Base-by-base conservation (phyloP, 2,329 filamentous ascomycete genomes). In the Xylaria sp. region DNA sequence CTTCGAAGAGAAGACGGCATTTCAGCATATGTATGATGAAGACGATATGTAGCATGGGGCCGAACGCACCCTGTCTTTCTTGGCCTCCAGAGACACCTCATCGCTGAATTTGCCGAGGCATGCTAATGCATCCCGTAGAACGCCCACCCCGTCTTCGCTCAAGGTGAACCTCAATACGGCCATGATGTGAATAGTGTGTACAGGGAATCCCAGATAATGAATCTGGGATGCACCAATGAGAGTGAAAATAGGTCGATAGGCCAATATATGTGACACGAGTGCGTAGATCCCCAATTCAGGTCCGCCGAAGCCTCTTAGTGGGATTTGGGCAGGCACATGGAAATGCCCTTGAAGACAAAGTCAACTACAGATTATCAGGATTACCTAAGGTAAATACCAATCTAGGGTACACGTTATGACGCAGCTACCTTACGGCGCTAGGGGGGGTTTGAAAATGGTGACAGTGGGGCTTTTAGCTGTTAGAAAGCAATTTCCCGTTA, bases 101-200 rank as follows among this genome's bases (percentile, higher is more conserved):
- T 95, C 92, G 78, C 90, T 92, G 81, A 95, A 94, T 79, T 93
- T 93, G 76, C 88, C 87, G 31, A 95, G 85, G 78, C 92, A 95
- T 26, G 89, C 84, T 65, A 95, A 86, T 28, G 89, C 86, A 79
- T 94, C 92, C 74, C 93, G 90, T 53, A 95, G 83, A 58, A 87
- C 88, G 6, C 85, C 84, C 51, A 93, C 88, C 38, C 90, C 90
- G 73, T 94, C 91, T 65, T 92, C 91, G 74, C 86, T 91, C 63
- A 95, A 83, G 0, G 90, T 92, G 77, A 94, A 94, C 68, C 85
- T 90, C 66, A 94, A 80, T n/a, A 90, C 81, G 6, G 87, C 82
- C 89, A 91, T 89, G 51, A 38, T 33, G 11, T 23, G 38, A 31
- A 28, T n/a, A 17, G 28, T 17, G 28, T 17, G 49, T 46, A 17